Evolutionary conservation across 1,284 basidiomycete genomes (phyloP).

Genomic region (Xerocomus subilludens): DNA sequence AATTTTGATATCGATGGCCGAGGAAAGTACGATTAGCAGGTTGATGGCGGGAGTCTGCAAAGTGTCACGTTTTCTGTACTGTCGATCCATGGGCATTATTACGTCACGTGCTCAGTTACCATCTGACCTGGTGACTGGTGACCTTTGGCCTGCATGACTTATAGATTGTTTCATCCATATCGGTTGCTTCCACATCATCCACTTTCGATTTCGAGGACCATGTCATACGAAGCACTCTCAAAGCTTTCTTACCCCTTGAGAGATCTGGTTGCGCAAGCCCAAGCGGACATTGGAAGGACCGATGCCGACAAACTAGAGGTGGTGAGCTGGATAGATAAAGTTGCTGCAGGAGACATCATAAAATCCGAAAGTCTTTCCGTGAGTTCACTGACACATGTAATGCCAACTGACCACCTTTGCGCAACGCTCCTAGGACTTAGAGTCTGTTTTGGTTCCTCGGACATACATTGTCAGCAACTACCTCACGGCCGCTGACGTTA

Average conservation of each 20-base stretch:
- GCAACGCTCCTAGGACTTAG: slow-evolving; percentile 67
- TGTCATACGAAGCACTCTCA: slow-evolving; percentile 68
- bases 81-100: neutral
- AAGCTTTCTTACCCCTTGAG: slow-evolving; percentile 66
- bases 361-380: slow-evolving; percentile 66
- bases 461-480: slow-evolving; percentile 87
- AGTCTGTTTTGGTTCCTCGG: slow-evolving; percentile 76
- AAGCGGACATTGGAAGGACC: slow-evolving; percentile 64
- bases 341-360: slow-evolving; percentile 62
- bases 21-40: slow-evolving; percentile 57
- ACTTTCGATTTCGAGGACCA: slow-evolving; percentile 53
- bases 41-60: neutral
- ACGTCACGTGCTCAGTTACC: slow-evolving; percentile 16
- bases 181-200: slow-evolving; percentile 33
- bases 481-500: slow-evolving; percentile 88
- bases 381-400: slow-evolving; percentile 12
- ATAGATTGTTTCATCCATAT: slow-evolving; percentile 37
- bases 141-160: too few species aligned
- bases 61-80: neutral
- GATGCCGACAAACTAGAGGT: slow-evolving; percentile 74
- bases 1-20: slow-evolving; percentile 68
- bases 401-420: slow-evolving; percentile 5
- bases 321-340: slow-evolving; percentile 74
- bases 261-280: slow-evolving; percentile 66
- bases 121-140: too few species aligned